Percentiles rank a stretch among this genome's conserved stretches.
Evolutionary conservation across 129 eudicot genomes (phyloP).

Genomic region (Daucus carota): DH1_v3.0 NC_030384.2:43181001-43181500

Average conservation of each 20-base stretch:
- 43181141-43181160: background rate
- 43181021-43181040: background rate
- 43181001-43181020: background rate
- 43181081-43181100: background rate
- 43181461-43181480: background rate
- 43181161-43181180: no score
- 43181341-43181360: slow-evolving; percentile 96
- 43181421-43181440: slow-evolving; percentile 1
- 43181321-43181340: slow-evolving; percentile 80
- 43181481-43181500: no score
- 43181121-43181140: background rate
- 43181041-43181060: background rate
- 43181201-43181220: slow-evolving; percentile 97
- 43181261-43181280: slow-evolving; percentile 94
- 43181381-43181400: slow-evolving; percentile 73
- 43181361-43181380: slow-evolving; percentile 99
- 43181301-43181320: slow-evolving; percentile 86
- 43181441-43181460: background rate
- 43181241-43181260: slow-evolving; percentile 98
- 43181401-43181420: background rate
- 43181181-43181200: slow-evolving; percentile 8
- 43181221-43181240: slow-evolving; percentile 96
- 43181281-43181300: slow-evolving; percentile 82
- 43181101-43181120: background rate
- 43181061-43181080: background rate